A percentile compares a stretch with the other conserved stretches of the same genome.
phyloP scores from a whole-genome alignment of 495 filamentous ascomycete species.

The Aspergillus asperescens region DNA sequence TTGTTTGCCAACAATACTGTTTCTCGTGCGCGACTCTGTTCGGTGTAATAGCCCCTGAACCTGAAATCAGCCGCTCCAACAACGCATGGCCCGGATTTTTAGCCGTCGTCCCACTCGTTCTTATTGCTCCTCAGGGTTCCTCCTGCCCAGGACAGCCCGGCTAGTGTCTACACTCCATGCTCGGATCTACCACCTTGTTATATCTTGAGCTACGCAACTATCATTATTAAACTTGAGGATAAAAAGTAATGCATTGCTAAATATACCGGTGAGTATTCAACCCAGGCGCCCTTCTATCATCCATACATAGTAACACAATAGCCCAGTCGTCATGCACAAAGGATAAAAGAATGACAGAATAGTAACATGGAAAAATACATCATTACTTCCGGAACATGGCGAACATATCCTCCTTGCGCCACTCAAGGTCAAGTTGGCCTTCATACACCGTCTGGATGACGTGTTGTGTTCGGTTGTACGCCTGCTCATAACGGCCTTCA shows the following conservation, averaged over 20 bases:
- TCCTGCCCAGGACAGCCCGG: not conserved
- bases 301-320: not conserved
- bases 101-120: not conserved
- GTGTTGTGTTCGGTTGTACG: constrained; percentile 62
- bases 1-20: not conserved
- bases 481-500: constrained; percentile 69
- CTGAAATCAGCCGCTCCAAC: not conserved
- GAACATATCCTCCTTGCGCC: constrained; percentile 53
- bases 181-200: not conserved
- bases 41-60: not conserved
- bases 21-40: not conserved
- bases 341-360: constrained; percentile 9
- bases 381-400: constrained; percentile 47
- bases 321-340: constrained; percentile 3
- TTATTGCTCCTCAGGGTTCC: not conserved
- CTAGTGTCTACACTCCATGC: not conserved
- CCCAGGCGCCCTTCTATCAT: constrained; percentile 11
- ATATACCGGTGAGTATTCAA: constrained; percentile 3
- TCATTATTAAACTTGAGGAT: not conserved
- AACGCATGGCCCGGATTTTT: not conserved
- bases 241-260: not conserved
- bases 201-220: not conserved
- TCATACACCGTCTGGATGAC: constrained; percentile 61
- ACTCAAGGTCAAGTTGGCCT: constrained; percentile 57
- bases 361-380: constrained; percentile 10